Percentiles rank a stretch among this genome's conserved stretches.
Conservation (phyloP, 345 rosid genomes). For the Salix brachista region DNA sequence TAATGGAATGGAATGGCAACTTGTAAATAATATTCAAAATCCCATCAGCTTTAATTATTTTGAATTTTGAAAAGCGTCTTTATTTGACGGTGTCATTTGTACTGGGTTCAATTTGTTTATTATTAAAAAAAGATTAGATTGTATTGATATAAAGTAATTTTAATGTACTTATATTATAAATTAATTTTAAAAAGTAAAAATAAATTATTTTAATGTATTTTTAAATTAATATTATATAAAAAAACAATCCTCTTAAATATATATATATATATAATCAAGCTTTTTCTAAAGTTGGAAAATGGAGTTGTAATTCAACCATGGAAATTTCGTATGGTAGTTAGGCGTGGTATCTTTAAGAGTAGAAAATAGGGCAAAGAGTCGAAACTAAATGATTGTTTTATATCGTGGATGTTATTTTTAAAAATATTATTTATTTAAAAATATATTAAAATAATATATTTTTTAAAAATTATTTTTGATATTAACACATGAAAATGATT, state of each 20-base stretch:
- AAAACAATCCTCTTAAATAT: no score
- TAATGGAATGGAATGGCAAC: background rate
- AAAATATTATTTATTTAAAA: no score
- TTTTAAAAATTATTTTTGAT: no score
- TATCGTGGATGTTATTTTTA: accelerated
- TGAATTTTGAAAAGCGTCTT: background rate
- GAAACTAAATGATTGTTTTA: background rate
- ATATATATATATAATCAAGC: background rate
- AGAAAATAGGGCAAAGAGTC: background rate
- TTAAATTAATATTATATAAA: no score
- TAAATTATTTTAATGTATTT: no score
- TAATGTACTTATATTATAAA: no score
- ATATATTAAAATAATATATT: no score
- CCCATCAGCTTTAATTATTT: background rate
- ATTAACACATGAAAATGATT: no score
- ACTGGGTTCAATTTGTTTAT: no score
- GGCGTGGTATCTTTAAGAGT: background rate
- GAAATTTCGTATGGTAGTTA: background rate
- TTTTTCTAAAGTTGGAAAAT: background rate
- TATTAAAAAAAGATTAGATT: no score
- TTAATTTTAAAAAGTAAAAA: no score
- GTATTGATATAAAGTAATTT: no score
- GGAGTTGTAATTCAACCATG: background rate
- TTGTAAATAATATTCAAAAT: background rate
- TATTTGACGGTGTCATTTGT: background rate